Percentiles rank a stretch among this genome's conserved stretches.
phyloP scores from a whole-genome alignment of 2,329 filamentous ascomycete species.

The Huntiella bhutanensis region DNA sequence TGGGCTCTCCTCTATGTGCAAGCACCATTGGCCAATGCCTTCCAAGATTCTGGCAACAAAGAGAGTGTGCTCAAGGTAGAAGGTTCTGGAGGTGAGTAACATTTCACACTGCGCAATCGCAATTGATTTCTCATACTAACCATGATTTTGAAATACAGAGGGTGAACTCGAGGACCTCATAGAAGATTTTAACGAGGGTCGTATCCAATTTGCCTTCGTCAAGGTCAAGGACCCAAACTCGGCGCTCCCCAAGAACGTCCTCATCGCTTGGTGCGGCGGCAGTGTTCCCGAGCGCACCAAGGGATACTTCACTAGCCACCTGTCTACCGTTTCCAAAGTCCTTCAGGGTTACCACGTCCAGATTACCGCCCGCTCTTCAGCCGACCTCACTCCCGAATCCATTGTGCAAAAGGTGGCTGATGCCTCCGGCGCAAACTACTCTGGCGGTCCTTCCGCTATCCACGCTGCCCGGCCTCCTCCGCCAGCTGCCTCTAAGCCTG shows the following conservation, averaged over 20 bases:
- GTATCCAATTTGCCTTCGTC: conserved; percentile 90
- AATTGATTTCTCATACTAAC: background rate
- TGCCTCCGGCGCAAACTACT: conserved; percentile 89
- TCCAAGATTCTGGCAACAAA: conserved; percentile 69
- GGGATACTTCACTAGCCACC: conserved; percentile 93
- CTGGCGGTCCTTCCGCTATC: conserved; percentile 39
- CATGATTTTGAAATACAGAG: conserved; percentile 31
- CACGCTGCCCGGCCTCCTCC: conserved; percentile 27
- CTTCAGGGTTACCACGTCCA: conserved; percentile 96
- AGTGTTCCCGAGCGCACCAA: conserved; percentile 97
- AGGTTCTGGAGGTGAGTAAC: conserved; percentile 56
- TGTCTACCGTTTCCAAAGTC: conserved; percentile 74
- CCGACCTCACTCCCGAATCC: conserved; percentile 66
- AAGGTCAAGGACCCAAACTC: conserved; percentile 95
- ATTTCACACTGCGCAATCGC: no score
- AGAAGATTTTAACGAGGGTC: conserved; percentile 92
- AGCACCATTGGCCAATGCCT: conserved; percentile 78
- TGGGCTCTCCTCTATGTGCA: conserved; percentile 93
- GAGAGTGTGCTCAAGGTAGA: conserved; percentile 94
- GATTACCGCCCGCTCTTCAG: conserved; percentile 82
- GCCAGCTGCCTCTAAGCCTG: conserved; percentile 69
- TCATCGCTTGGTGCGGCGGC: conserved; percentile 94
- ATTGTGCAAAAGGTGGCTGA: conserved; percentile 91
- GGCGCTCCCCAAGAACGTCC: conserved; percentile 68
- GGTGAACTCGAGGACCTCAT: conserved; percentile 78